Conservation (phyloP, 805 yeast genomes). For the Cyberlindnera xishuangbannaensis region DNA sequence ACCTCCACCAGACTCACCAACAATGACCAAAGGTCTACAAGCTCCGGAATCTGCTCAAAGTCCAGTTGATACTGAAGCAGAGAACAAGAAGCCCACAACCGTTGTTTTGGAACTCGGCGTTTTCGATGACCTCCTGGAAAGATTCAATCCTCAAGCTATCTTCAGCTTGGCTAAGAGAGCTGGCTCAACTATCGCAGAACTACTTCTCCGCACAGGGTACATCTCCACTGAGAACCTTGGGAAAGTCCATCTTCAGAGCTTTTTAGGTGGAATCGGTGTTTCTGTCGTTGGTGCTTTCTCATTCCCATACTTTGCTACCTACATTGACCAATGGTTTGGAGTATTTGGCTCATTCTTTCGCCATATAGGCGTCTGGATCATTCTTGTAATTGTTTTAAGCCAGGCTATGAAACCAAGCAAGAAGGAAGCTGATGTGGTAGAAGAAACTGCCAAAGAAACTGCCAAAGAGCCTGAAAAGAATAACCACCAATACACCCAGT, state of each 20-base stretch:
- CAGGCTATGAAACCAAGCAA: conserved; percentile 14
- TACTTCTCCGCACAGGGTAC: conserved; percentile 2
- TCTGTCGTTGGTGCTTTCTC: conserved; percentile 15
- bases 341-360: conserved; percentile 17
- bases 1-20: too few relatives aligned
- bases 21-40: too few relatives aligned
- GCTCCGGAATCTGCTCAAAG: too few relatives aligned
- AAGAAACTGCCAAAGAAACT: too few relatives aligned
- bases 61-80: too few relatives aligned
- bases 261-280: conserved; percentile 18
- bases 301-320: conserved; percentile 20
- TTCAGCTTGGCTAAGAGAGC: conserved; percentile 2
- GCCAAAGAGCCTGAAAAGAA: too few relatives aligned
- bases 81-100: background rate
- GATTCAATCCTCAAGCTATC: conserved; percentile 9
- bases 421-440: too few relatives aligned
- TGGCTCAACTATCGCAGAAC: background rate
- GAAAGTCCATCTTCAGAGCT: conserved; percentile 25
- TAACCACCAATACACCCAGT: conserved; percentile 10
- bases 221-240: conserved; percentile 18
- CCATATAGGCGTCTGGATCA: conserved; percentile 15
- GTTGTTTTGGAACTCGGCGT: background rate
- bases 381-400: conserved; percentile 15
- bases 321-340: conserved; percentile 22
- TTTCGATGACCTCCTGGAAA: conserved; percentile 14